A percentile compares a stretch with the other conserved stretches of the same genome.
Evolutionary conservation across 2,329 filamentous ascomycete genomes (phyloP).

Genomic region (Xylogone sp.): DNA sequence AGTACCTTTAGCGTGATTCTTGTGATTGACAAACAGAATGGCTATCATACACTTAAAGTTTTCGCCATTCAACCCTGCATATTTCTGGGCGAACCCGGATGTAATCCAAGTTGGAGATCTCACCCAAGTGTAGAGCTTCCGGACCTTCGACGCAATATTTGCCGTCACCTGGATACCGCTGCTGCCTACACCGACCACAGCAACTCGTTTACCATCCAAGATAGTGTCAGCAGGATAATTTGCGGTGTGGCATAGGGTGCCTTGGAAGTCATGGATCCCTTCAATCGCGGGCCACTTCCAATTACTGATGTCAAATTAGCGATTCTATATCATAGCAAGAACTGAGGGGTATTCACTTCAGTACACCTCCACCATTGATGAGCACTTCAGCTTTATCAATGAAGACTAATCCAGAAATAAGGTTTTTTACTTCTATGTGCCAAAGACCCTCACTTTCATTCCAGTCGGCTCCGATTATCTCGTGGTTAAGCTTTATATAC

Average conservation of each 20-base stretch:
- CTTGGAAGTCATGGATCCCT: slow-evolving; percentile 1
- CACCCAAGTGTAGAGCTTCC: neutral
- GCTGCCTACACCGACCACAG: slow-evolving; percentile 51
- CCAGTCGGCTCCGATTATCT: slow-evolving; percentile 40
- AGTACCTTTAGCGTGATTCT: slow-evolving; percentile 33
- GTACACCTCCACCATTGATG: slow-evolving; percentile 42
- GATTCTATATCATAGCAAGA: too few relatives aligned
- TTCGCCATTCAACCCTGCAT: slow-evolving; percentile 10
- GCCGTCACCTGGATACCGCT: slow-evolving; percentile 53
- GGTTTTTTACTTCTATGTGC: slow-evolving; percentile 30
- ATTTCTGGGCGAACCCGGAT: slow-evolving; percentile 17
- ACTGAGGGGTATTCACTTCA: slow-evolving; percentile 40
- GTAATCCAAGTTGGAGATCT: slow-evolving; percentile 31
- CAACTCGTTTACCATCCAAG: slow-evolving; percentile 43
- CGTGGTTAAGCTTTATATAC: slow-evolving; percentile 39
- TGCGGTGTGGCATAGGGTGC: neutral
- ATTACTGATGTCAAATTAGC: slow-evolving; percentile 14
- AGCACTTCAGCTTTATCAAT: slow-evolving; percentile 39
- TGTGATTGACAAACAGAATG: slow-evolving; percentile 16
- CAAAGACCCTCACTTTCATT: slow-evolving; percentile 37
- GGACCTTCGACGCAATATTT: slow-evolving; percentile 33
- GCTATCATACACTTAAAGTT: slow-evolving; percentile 27
- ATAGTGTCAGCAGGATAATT: slow-evolving; percentile 45
- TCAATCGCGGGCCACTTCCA: slow-evolving; percentile 4
- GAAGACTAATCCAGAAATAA: slow-evolving; percentile 21